Percentiles rank a stretch among this genome's conserved stretches.
These are phyloP conservation scores for Xylaria telfairii DNA, from an alignment of 495 filamentous ascomycete species.

Conservation along the genomic window DNA sequence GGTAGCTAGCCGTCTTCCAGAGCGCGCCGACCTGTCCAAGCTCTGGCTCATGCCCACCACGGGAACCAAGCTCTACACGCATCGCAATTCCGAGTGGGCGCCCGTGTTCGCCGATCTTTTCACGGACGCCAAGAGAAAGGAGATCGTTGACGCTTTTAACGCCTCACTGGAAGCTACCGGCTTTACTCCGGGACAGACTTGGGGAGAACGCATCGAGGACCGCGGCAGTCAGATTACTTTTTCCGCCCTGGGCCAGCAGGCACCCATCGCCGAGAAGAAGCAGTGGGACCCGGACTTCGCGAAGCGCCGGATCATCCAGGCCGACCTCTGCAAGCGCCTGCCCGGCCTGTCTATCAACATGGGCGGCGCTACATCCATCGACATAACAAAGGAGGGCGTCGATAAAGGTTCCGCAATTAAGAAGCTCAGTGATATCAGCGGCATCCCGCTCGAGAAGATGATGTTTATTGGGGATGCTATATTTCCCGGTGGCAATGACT, in stretches of 20 bases:
- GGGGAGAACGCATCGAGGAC: constrained; percentile 37
- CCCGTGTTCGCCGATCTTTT: constrained; percentile 34
- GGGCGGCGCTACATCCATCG: constrained; percentile 38
- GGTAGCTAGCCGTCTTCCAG: constrained; percentile 30
- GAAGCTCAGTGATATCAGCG: constrained; percentile 32
- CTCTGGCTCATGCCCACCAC: constrained; percentile 38
- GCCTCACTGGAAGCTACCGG: constrained; percentile 85
- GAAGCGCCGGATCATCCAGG: constrained; percentile 36
- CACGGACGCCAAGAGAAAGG: constrained; percentile 20
- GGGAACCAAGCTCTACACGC: constrained; percentile 35
- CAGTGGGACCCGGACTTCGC: constrained; percentile 36
- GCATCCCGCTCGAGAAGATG: constrained; percentile 34
- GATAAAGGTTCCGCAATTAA: constrained; percentile 38
- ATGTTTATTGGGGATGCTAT: constrained; percentile 39
- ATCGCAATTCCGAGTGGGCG: constrained; percentile 27
- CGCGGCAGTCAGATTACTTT: constrained; percentile 41
- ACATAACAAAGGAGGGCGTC: constrained; percentile 37
- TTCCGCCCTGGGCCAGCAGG: constrained; percentile 38
- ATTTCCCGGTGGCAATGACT: constrained; percentile 38
- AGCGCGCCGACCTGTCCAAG: constrained; percentile 30
- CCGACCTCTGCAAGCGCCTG: constrained; percentile 31
- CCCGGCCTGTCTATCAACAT: constrained; percentile 37
- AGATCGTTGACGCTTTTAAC: constrained; percentile 47
- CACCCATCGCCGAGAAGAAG: constrained; percentile 32
- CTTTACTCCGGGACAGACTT: constrained; percentile 59